These are phyloP conservation scores for Bjerkandera adusta DNA, from an alignment of 1,284 basidiomycete species.

Conservation along the genomic window DNA sequence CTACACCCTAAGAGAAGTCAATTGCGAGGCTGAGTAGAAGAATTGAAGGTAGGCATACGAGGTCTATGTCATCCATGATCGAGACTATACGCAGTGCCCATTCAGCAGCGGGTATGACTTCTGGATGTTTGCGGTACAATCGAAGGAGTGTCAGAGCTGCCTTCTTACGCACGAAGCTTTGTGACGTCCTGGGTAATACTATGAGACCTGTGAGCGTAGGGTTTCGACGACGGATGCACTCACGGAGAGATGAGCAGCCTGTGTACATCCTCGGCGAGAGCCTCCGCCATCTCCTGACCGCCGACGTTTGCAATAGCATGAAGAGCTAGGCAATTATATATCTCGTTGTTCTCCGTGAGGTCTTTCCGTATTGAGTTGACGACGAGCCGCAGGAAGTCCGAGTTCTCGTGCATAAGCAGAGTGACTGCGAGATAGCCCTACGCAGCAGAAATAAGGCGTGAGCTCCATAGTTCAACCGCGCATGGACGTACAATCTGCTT, in stretches of 20 bases:
- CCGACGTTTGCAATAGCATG: constrained; percentile 99
- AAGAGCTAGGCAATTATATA: constrained; percentile 94
- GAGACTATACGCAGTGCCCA: constrained; percentile 96
- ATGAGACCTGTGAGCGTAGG: background rate
- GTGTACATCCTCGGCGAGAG: constrained; percentile 91
- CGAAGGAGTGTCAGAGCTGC: constrained; percentile 92
- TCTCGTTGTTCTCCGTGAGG: constrained; percentile 91
- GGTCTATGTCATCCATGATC: constrained; percentile 91
- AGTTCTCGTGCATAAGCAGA: constrained; percentile 97
- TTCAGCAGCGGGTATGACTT: constrained; percentile 89
- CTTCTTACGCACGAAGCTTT: constrained; percentile 97
- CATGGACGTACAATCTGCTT: constrained; percentile 88
- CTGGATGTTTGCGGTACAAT: constrained; percentile 94
- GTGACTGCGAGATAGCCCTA: constrained; percentile 98
- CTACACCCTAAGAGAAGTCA: constrained; percentile 74
- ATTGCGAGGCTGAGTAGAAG: background rate
- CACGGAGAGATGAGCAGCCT: constrained; percentile 94
- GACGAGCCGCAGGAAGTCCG: constrained; percentile 91
- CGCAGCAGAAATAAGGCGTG: background rate
- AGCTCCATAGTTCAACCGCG: background rate
- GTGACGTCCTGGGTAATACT: constrained; percentile 71
- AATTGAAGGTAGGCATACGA: constrained; percentile 51
- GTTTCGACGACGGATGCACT: constrained; percentile 31
- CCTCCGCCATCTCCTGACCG: constrained; percentile 97
- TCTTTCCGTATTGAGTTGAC: constrained; percentile 99